Evolutionary conservation across 176 grass and related monocot species (phyloP).

Genomic region (Ensete ventricosum): DNA sequence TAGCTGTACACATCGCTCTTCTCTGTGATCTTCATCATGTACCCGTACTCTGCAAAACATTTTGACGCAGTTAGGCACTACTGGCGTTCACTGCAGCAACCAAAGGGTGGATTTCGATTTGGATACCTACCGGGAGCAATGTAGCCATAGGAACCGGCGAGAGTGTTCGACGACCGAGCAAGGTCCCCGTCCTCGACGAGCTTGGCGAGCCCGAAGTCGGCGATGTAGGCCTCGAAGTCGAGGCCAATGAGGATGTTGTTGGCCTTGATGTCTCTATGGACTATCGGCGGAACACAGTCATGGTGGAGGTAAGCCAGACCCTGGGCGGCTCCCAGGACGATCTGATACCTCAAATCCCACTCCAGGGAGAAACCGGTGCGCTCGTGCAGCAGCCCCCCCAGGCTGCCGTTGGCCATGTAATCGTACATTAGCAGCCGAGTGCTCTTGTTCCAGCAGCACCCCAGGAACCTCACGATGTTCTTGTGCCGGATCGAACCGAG

Average conservation of each 20-base stretch:
- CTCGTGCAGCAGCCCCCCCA: constrained; percentile 82
- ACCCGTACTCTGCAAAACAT: constrained; percentile 66
- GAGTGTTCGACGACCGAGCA: constrained; percentile 64
- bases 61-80: background rate
- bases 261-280: constrained; percentile 92
- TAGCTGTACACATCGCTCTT: constrained; percentile 99
- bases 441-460: constrained; percentile 92
- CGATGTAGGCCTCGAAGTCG: constrained; percentile 95
- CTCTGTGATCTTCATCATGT: constrained; percentile 94
- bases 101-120: background rate
- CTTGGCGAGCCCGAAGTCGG: constrained; percentile 96
- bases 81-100: background rate
- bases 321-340: constrained; percentile 79
- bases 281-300: constrained; percentile 81
- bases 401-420: constrained; percentile 97
- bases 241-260: constrained; percentile 94
- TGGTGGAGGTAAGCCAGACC: constrained; percentile 89
- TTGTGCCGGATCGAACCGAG: constrained; percentile 92
- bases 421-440: constrained; percentile 90
- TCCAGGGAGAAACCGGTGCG: constrained; percentile 62
- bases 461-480: constrained; percentile 92
- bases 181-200: constrained; percentile 86
- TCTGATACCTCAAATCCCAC: constrained; percentile 81
- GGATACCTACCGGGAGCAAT: constrained; percentile 64
- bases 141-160: constrained; percentile 93